Evolutionary conservation across 1,139 yeast species (phyloP), one percentile per base, ranked within the genome.

Genomic region (Blastobotrys elegans): DNA sequence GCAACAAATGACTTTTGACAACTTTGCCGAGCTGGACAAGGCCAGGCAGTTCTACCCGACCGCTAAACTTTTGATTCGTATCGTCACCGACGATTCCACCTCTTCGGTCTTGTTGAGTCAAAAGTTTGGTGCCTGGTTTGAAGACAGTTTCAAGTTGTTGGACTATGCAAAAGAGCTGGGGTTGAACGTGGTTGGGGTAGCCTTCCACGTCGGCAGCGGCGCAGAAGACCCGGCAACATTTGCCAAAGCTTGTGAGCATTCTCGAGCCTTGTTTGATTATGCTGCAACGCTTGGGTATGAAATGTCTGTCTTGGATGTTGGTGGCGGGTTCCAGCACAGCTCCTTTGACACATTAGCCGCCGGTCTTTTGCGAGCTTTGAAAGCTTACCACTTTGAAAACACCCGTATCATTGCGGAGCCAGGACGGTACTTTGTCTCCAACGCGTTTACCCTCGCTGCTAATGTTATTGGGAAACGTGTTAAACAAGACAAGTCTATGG

Each of bases 181-280:
- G 2, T 73, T 92, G 57, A 69, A 77, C 49, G 76, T 90, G 34
- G 79, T 71, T 27, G 98, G 98, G 40, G 92, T 89, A 34, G 90
- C 96, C 7, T 92, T 92, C 76, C 98, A 92, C 65, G 89, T 90
- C 50, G 98, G 98, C 1, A 85, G 96, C 2, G 97, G 97, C 40
- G 94, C 96, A 21, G 79, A 78, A 50, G 95, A 88, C 63, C 77
- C 82, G 51, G 68, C 71, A 42, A 77, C 94, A 7, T 77, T 87
- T 57, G 73, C 72, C 52, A 78, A 77, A 55, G 96, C 97, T 0
- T 77, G 88, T 42, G 66, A 70, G 51, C 95, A 89, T 60, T 78
- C 96, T 2, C 77, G 80, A 49, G 52, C 57, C 6, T 79, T 90
- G n/a, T 90, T 90, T 64, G 84, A 84, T 53, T 63, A 67, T 49